A percentile compares a stretch with the other conserved stretches of the same genome.
These are phyloP conservation scores for Verticillium isaacii DNA, from an alignment of 2,329 filamentous ascomycete species.

Conservation along the genomic window DNA sequence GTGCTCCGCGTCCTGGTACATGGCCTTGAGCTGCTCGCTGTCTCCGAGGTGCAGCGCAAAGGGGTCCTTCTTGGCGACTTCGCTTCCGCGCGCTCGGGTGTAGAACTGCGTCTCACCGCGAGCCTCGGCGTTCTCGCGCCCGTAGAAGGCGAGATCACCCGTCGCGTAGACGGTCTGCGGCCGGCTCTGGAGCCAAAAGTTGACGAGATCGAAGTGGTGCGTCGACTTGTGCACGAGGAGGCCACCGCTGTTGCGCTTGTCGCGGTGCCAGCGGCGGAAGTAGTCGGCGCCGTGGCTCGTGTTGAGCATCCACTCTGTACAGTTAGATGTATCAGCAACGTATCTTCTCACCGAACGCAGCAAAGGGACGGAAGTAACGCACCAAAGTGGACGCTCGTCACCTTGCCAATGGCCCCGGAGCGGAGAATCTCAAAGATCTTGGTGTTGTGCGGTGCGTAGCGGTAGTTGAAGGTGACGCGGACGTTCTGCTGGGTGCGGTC, in stretches of 20 bases:
- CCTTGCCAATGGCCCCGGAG: constrained; percentile 37
- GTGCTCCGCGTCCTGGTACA: constrained; percentile 59
- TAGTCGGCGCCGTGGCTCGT: constrained; percentile 44
- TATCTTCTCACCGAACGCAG: no score
- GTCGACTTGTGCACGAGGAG: constrained; percentile 45
- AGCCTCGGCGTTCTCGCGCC: constrained; percentile 41
- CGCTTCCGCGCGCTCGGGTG: constrained; percentile 42
- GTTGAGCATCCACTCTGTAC: constrained; percentile 42
- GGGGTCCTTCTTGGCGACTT: constrained; percentile 46
- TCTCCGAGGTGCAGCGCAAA: constrained; percentile 53
- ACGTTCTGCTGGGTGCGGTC: constrained; percentile 37
- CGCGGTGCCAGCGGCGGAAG: constrained; percentile 45
- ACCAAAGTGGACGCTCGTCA: constrained; percentile 38
- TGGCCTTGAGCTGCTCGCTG: constrained; percentile 47
- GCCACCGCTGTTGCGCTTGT: constrained; percentile 42
- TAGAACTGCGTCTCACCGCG: constrained; percentile 46
- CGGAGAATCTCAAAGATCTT: constrained; percentile 38
- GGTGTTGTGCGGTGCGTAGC: constrained; percentile 47
- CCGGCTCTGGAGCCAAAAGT: constrained; percentile 40
- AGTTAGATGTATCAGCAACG: neutral
- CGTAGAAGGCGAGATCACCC: constrained; percentile 43
- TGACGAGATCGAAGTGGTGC: constrained; percentile 47
- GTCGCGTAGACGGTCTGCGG: constrained; percentile 39
- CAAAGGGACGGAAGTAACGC: no score
- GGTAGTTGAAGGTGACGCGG: constrained; percentile 46